A percentile compares a stretch with the other conserved stretches of the same genome.
phyloP scores from a whole-genome alignment of 2,329 filamentous ascomycete species.

The Fulvia fulva region DNA sequence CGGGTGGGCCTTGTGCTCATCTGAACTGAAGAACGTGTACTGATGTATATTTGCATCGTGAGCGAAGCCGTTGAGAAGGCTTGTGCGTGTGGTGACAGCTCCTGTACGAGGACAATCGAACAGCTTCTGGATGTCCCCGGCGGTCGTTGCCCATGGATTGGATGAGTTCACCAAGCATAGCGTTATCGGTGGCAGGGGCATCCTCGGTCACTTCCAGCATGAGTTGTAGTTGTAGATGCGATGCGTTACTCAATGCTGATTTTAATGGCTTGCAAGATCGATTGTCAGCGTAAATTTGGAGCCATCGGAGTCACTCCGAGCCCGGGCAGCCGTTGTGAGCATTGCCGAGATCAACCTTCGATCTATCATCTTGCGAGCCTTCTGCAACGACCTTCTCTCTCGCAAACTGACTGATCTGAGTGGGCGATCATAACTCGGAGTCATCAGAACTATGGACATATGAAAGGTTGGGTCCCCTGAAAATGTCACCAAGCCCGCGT shows the following conservation, averaged over 20 bases:
- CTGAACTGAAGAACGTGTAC: conserved; percentile 60
- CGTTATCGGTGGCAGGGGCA: conserved; percentile 47
- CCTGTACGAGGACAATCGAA: conserved; percentile 62
- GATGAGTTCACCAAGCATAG: conserved; percentile 72
- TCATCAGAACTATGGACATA: too few species aligned
- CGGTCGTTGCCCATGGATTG: conserved; percentile 69
- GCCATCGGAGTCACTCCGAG: too few species aligned
- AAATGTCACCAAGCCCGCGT: too few species aligned
- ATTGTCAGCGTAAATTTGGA: too few species aligned
- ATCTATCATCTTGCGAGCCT: too few species aligned
- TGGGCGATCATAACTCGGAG: too few species aligned
- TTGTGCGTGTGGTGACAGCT: conserved; percentile 71
- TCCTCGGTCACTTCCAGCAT: conserved; percentile 6
- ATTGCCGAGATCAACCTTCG: too few species aligned
- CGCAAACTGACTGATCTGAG: too few species aligned
- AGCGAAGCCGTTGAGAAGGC: conserved; percentile 60
- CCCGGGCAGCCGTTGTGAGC: too few species aligned
- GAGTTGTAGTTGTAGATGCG: neutral
- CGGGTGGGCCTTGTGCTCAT: conserved; percentile 30
- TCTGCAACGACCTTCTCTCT: too few species aligned
- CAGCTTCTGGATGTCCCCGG: conserved; percentile 58
- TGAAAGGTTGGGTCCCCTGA: too few species aligned
- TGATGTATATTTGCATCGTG: conserved; percentile 61
- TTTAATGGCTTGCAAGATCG: neutral
- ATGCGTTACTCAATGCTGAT: neutral